Evolutionary conservation across 75 land plant genomes (phyloP), one percentile per base, ranked within the genome.

Genomic region (Pinus tabuliformis): DNA sequence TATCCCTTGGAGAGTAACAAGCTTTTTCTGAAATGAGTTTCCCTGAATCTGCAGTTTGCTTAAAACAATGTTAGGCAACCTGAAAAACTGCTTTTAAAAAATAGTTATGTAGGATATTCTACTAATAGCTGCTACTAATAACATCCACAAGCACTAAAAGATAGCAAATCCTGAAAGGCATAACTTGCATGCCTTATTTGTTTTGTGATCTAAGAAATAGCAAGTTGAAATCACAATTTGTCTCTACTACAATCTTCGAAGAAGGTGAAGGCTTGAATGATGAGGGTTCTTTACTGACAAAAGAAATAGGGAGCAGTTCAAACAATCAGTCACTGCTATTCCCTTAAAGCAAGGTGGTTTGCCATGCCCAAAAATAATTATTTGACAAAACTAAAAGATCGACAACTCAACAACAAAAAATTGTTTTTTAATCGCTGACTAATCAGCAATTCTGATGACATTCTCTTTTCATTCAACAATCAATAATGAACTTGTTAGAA

Each of bases 11-110:
- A 92, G 81, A 57, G 76, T 71, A 21, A 76, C 58, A 42, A 92
- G 77, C 81, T 86, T 90, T 86, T 91, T 90, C 39, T 91, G 82
- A 77, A 92, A 97, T 18, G 99, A 87, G 76, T 94, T 91, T 75
- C 91, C 99, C 58, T 86, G 86, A 52, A 79, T 86, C 99, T 97
- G 89, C 63, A 76, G 49, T n/a, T 30, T 56, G 8, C 24, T 61
- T 4, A 36, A 78, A 17, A 30, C 64, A 62, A 37, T 30, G 68
- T n/a, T 66, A 61, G 26, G 56, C n/a, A 11, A 24, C 52, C 8
- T 6, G 42, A 39, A 78, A 17, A n/a, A 64, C 37, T 49, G 52
- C 68, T 42, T 42, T 22, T 9, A 2, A 12, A 42, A 42, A 20
- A 42, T 5, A 68, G 42, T 18, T 68, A 6, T 12, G 2, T 8